Evolutionary conservation across 176 grass and related monocot genomes (phyloP).

Genomic region (Panicum miliaceum): DNA sequence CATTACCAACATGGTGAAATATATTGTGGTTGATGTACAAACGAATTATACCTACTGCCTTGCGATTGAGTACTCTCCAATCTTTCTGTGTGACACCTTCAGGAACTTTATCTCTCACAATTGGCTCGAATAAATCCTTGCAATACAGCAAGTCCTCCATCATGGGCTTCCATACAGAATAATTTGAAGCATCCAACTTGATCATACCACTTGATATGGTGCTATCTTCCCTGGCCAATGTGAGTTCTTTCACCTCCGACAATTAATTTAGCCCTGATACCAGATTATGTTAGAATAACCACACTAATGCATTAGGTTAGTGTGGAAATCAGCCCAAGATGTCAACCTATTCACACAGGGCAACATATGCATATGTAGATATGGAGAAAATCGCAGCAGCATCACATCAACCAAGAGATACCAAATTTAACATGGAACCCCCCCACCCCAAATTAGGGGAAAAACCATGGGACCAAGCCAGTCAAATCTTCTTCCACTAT

Average conservation of each 20-base stretch:
- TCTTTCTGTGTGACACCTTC: not conserved
- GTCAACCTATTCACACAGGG: no score
- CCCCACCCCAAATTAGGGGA: no score
- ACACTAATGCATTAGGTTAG: not conserved
- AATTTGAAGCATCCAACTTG: not conserved
- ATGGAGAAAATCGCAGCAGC: no score
- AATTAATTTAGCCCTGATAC: not conserved
- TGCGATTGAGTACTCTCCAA: not conserved
- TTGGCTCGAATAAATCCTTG: conserved; percentile 27
- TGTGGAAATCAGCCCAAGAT: no score
- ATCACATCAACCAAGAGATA: no score
- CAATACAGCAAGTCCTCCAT: conserved; percentile 27
- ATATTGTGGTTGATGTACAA: not conserved
- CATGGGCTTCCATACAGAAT: not conserved
- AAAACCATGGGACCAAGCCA: no score
- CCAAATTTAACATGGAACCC: no score
- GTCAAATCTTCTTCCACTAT: no score
- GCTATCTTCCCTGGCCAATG: not conserved
- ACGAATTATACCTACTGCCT: not conserved
- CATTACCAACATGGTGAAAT: conserved; percentile 34
- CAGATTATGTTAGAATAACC: not conserved
- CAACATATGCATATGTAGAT: no score
- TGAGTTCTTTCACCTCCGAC: no score
- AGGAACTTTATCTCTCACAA: not conserved
- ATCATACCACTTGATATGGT: not conserved